A percentile compares a stretch with the other conserved stretches of the same genome.
Evolutionary conservation across 2,329 filamentous ascomycete species (phyloP).

Genomic region (Teratosphaeriaceae sp.): DNA sequence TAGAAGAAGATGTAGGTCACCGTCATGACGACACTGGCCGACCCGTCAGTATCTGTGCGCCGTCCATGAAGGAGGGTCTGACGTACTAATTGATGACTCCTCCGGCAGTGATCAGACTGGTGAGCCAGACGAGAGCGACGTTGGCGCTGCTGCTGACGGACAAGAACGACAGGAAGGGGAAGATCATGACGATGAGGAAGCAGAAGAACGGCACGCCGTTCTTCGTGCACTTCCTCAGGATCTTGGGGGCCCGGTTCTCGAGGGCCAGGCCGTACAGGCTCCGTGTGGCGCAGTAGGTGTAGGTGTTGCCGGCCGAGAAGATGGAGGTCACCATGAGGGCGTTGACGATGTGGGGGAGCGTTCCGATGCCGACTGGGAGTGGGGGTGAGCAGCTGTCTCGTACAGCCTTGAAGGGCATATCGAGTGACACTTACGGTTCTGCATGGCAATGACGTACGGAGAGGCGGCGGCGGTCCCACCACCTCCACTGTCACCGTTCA

Average conservation of each 20-base stretch:
- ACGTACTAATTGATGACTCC: constrained; percentile 7
- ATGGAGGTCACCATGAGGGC: constrained; percentile 44
- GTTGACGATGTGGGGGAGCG: constrained; percentile 36
- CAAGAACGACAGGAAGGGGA: constrained; percentile 31
- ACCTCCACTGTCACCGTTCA: constrained; percentile 13
- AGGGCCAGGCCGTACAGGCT: constrained; percentile 48
- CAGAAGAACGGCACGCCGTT: constrained; percentile 30
- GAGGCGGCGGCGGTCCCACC: constrained; percentile 28
- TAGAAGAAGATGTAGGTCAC: constrained; percentile 55
- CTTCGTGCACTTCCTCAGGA: constrained; percentile 53
- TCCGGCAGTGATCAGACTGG: constrained; percentile 51
- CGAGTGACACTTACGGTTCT: too few relatives aligned
- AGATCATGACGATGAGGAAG: constrained; percentile 43
- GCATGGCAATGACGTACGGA: constrained; percentile 31
- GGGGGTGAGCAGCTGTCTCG: too few relatives aligned
- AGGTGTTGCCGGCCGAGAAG: constrained; percentile 51
- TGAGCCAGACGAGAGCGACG: constrained; percentile 34
- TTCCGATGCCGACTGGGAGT: constrained; percentile 36
- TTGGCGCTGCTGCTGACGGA: constrained; percentile 25
- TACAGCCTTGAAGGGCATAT: too few relatives aligned
- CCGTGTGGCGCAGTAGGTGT: constrained; percentile 48
- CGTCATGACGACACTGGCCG: constrained; percentile 48
- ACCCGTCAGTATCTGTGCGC: too few relatives aligned
- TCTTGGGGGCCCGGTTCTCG: constrained; percentile 46
- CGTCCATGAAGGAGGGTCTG: too few relatives aligned